A percentile compares a stretch with the other conserved stretches of the same genome.
These are phyloP conservation scores for Aspergillus tanneri DNA, from an alignment of 2,329 filamentous ascomycete species.

Conservation along the genomic window DNA sequence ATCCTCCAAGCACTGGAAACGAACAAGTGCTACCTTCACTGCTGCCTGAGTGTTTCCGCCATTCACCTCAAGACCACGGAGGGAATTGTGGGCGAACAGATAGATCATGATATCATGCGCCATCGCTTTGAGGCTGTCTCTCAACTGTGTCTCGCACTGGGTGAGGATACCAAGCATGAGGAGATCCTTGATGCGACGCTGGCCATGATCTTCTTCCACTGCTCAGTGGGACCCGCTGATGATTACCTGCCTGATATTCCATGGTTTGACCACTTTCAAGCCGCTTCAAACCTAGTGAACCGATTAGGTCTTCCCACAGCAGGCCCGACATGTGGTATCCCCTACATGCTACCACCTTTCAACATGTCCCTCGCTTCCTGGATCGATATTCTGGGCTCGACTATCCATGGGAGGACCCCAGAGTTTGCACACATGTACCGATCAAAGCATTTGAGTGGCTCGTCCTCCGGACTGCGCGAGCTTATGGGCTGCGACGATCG, in stretches of 20 bases:
- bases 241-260: slow-evolving; percentile 86
- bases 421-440: slow-evolving; percentile 93
- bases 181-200: slow-evolving; percentile 90
- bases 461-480: slow-evolving; percentile 74
- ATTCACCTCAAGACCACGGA: slow-evolving; percentile 84
- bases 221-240: slow-evolving; percentile 80
- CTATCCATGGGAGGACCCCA: slow-evolving; percentile 83
- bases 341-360: slow-evolving; percentile 71
- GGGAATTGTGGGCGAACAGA: slow-evolving; percentile 65
- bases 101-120: slow-evolving; percentile 88
- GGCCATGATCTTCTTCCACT: slow-evolving; percentile 95
- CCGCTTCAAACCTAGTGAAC: slow-evolving; percentile 78
- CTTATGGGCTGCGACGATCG: slow-evolving; percentile 97
- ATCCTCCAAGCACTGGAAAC: slow-evolving; percentile 84
- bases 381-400: slow-evolving; percentile 96
- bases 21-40: slow-evolving; percentile 93
- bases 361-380: slow-evolving; percentile 87
- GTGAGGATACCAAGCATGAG: slow-evolving; percentile 75
- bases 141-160: slow-evolving; percentile 77
- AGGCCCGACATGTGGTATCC: slow-evolving; percentile 61
- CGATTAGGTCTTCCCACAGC: slow-evolving; percentile 75
- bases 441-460: slow-evolving; percentile 73
- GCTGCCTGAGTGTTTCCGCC: slow-evolving; percentile 88
- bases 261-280: slow-evolving; percentile 97
- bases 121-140: slow-evolving; percentile 87